Base-by-base conservation (phyloP, 768 basidiomycete species). In the Leccinum imitatum region DNA sequence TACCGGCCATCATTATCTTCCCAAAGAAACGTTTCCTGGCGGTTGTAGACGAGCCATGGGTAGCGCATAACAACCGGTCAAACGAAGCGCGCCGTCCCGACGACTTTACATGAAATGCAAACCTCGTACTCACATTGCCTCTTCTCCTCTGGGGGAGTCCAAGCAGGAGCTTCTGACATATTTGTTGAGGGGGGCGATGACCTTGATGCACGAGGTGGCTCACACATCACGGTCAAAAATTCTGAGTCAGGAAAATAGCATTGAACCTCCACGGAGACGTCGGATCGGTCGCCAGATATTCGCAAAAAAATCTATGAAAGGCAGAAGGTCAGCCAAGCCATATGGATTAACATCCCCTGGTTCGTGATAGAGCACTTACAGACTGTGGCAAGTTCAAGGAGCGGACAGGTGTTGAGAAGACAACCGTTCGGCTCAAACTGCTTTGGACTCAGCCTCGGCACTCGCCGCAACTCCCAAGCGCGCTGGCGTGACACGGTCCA, bases 31-130 rank as follows among this genome's bases (percentile, higher is more conserved):
- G 3, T 82, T 84, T 6, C 89, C 89, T 7, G 84, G 87, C 13
- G 86, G 85, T 48, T 78, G 77, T 23, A 80, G 78, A 53, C 89
- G 84, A 30, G 88, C 82, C 76, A 83, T 80, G 70, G 80, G 80
- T 27, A 92, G 72, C 3, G 89, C 88, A 68, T 91, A 90, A 21
- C 85, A 62, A 7, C 90, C 89, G 5, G 85, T 80, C 4, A 80
- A 81, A 21, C 79, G 82, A 7, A 91, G 79, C 2, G 86, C 84
- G 31, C 84, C 0, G 87, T 82, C 23, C 89, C 89, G 46, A 88
- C 81, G 56, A 90, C 75, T 46, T 84, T 83, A 69, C 90, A 92
- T 1, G 87, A 80, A n/a, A 89, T 66, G 62, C 89, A 91, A 48
- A 90, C 86, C 52, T 78, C 72, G 63, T 72, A 69, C 17, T 63